Base-by-base conservation (phyloP, 495 filamentous ascomycete genomes). In the Hypoxylon trugodes region DNA sequence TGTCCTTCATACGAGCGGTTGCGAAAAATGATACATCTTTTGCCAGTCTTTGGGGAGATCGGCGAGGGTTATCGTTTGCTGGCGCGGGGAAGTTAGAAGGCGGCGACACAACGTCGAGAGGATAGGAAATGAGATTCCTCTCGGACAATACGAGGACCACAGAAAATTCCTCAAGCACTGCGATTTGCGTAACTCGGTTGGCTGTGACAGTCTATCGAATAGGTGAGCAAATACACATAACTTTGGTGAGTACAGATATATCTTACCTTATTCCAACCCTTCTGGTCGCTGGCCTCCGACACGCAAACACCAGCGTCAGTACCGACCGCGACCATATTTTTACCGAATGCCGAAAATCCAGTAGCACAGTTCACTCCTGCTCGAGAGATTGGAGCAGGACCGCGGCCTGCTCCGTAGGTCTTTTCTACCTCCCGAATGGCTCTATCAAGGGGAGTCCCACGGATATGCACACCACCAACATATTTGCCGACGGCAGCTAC, bases 21-120 rank as follows among this genome's bases (percentile, higher is more conserved):
- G 92, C 91, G 73, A 98, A 98, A 82, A 98, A 98, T 26, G 93
- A 88, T 10, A 98, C 93, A 75, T 98, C 95, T 55, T 92, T 88
- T 37, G 92, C 96, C 25, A 98, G 79, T 65, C 96, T 93, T 71
- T 97, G 94, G 1, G 96, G 95, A 3, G 94, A 92, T 48, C 87
- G 84, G 16, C 90, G 85, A 10, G 79, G 79, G 52, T 79, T 86
- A 66, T 93, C 90, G 56, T 82, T 82, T 6, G 81, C 74, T 12
- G 87, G 82, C 3, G 82, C 75, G 0, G 84, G 74, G 43, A 83
- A 84, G 45, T 88, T 88, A 37, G 86, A 89, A 4, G 85, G 76
- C 0, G 93, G 90, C 50, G 91, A 90, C 1, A 98, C 85, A 26
- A 91, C 87, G 70, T 98, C 95, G 15, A 98, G 86, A 43, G 96